A percentile compares a stretch with the other conserved stretches of the same genome.
Evolutionary conservation across 345 rosid genomes (phyloP).

Genomic region (Moricandia moricandioides): DNA sequence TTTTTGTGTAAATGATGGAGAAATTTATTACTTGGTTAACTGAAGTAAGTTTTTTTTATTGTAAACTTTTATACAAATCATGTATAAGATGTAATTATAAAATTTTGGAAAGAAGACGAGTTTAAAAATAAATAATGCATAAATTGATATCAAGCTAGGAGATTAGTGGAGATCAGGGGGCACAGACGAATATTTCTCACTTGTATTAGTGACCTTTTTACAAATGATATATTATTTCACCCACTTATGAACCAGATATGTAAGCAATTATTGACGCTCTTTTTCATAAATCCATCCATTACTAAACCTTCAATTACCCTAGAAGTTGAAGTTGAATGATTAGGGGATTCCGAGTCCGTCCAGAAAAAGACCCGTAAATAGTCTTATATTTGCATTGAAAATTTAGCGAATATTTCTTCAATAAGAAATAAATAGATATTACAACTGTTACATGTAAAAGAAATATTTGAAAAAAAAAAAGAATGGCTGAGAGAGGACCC

Average conservation of each 20-base stretch:
- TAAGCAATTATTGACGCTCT: slow-evolving; percentile 8
- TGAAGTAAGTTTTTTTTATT: background rate
- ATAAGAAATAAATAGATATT: background rate
- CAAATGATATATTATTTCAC: background rate
- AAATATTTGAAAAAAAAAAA: background rate
- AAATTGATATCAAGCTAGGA: background rate
- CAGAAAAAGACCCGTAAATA: slow-evolving; percentile 2
- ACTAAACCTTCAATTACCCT: background rate
- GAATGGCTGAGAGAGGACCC: slow-evolving; percentile 63
- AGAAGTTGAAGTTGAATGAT: slow-evolving; percentile 6
- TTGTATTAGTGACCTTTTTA: background rate
- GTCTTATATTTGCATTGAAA: background rate
- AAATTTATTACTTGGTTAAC: too few species aligned
- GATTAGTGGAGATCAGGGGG: background rate
- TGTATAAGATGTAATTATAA: background rate
- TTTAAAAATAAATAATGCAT: background rate
- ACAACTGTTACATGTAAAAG: background rate
- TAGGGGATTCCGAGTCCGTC: background rate
- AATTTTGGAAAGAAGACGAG: background rate
- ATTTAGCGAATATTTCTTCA: background rate
- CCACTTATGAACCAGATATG: background rate
- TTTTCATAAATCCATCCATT: background rate
- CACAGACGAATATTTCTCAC: background rate
- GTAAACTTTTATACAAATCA: background rate
- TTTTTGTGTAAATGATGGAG: background rate